Evolutionary conservation across 768 basidiomycete genomes (phyloP), one percentile per base, ranked within the genome.

Genomic region (Amanita molliuscula): DNA sequence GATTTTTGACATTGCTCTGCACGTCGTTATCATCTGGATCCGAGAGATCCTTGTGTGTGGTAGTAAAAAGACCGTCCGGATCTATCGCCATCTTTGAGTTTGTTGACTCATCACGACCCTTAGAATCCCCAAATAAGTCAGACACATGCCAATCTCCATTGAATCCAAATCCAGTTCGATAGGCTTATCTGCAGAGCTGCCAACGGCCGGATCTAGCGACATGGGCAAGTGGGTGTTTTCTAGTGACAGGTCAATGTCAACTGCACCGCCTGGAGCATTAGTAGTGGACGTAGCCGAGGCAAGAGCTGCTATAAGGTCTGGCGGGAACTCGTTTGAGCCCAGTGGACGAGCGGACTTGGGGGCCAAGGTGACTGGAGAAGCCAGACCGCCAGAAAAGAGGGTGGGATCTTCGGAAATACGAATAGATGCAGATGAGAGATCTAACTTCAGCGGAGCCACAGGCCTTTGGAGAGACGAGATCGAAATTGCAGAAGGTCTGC

Each of bases 301-400:
- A 51, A 82, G 74, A 2, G 82, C 76, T 3, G 79, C 79, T 73
- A 88, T 79, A 25, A 86, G 63, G 36, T 86, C 83, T 3, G 80
- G 71, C 21, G 78, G 72, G 46, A 81, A 74, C 44, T 82, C 79
- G 48, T 67, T 71, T 3, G 72, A 58, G n/a, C 68, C 73, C 11
- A 73, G 62, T 1, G 82, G 73, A 3, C 83, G 77, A 41, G 84
- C 84, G 4, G 88, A 87, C 58, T 80, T 84, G 1, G 88, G 88
- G 0, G 86, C 88, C 33, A 91, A 74, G 4, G 82, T 86, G 28
- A 90, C 88, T 6, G 88, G 88, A 5, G 87, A 89, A 25, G 82
- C 73, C 42, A 88, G 67, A 1, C 81, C 80, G 41, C 73, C 79
- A 1, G 75, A 65, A 52, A 77, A 82, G 48, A 79, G 59, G 4